Evolutionary conservation across 106 monocot species (phyloP).

Genomic region (Amphibolis antarctica): DNA sequence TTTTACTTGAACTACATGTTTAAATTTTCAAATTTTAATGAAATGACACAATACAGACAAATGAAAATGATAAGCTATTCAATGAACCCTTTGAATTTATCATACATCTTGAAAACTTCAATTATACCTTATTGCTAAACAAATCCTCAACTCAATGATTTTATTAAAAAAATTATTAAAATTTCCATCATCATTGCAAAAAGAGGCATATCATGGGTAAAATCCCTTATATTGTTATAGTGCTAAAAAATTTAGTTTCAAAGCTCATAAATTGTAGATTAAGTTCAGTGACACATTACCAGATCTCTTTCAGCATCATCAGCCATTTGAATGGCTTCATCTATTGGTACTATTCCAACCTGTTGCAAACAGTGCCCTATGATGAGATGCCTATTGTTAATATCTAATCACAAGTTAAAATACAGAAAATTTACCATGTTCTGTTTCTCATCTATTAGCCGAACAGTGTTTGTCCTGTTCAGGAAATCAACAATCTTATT

Average conservation of each 20-base stretch:
- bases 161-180: too few relatives aligned
- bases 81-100: too few relatives aligned
- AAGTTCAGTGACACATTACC: conserved; percentile 6
- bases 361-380: conserved; percentile 5
- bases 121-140: too few relatives aligned
- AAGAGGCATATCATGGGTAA: neutral
- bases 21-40: too few relatives aligned
- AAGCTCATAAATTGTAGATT: neutral
- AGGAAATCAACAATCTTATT: neutral
- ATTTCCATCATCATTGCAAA: too few relatives aligned
- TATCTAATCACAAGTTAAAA: neutral
- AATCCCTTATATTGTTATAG: neutral
- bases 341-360: conserved; percentile 15
- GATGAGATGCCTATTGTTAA: neutral
- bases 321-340: conserved; percentile 24
- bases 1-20: neutral
- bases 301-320: conserved; percentile 22
- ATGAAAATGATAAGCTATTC: too few relatives aligned
- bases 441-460: conserved; percentile 25
- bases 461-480: conserved; percentile 17
- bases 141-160: too few relatives aligned
- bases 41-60: neutral
- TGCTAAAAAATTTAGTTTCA: neutral
- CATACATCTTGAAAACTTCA: too few relatives aligned
- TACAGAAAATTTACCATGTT: conserved; percentile 14